Base-by-base conservation (phyloP, 2,329 filamentous ascomycete species). In the Scedosporium minutisporum region DNA sequence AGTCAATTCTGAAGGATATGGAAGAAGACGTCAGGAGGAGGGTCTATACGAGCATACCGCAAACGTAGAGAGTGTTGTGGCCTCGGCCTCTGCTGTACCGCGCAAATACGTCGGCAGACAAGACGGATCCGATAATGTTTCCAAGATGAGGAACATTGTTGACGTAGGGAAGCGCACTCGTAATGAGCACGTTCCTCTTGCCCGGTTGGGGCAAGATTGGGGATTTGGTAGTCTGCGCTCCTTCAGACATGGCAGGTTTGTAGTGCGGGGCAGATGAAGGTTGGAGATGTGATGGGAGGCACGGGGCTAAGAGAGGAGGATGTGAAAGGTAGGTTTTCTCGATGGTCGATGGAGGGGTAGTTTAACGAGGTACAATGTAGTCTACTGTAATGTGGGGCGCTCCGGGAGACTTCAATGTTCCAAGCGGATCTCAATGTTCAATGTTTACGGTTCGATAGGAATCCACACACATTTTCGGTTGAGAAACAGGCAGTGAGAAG, bases 181-280 rank as follows among this genome's bases (percentile, higher is more conserved):
- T 96, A 69, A 97, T 87, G 65, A 97, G 84, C 69, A 96, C 86
- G 75, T 97, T 97, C 70, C 87, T 84, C 81, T 96, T 87, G 68
- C 88, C 89, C 72, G 85, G 78, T 70, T 85, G 76, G 66, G 89
- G 89, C 66, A 90, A 74, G 65, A 88, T 84, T 65, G 77, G 77
- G 64, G 66, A 64, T 60, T 66, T 66, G 58, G 68, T 6, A 38
- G 33, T 16, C 58, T 61, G 55, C 29, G 55, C 29, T 18, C 51
- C 38, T 27, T 46, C 51, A 16, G 53, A 38, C 51, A 57, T 58
- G 44, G 21, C 21, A 27, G 14, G 23, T 38, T 29, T 38, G 25
- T 9, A 33, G 41, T 41, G 60, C 55, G 46, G 27, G 27, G 55
- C 23, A 27, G 51, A 55, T 16, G 51, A 23, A 48, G 44, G 21